Evolutionary conservation across 225 moss, liverwort and hornwort species (phyloP).

Genomic region (Thuidium tamariscinum): DNA sequence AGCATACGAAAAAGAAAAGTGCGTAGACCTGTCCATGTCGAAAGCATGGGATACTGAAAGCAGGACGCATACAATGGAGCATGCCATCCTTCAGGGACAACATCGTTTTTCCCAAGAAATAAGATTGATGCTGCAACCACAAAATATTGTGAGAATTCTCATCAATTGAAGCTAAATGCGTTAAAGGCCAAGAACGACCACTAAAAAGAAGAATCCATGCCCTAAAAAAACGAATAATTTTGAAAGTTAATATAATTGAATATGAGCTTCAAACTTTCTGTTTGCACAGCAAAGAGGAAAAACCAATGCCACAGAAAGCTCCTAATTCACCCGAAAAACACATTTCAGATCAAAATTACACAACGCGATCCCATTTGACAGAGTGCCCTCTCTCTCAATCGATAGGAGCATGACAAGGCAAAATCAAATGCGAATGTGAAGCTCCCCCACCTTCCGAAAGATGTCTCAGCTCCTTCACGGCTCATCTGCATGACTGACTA

Average conservation of each 20-base stretch:
- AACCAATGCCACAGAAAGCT: neutral
- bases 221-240: neutral
- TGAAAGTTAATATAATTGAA: too few species aligned
- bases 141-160: neutral
- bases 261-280: neutral
- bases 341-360: neutral
- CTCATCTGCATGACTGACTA: neutral
- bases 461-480: neutral
- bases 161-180: neutral
- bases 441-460: neutral
- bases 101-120: neutral
- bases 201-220: neutral
- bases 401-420: neutral
- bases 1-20: neutral
- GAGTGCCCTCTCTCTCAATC: neutral
- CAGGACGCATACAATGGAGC: conserved; percentile 21
- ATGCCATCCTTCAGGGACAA: conserved; percentile 25
- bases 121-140: neutral
- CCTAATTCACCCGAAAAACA: neutral
- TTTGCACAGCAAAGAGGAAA: neutral
- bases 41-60: conserved; percentile 7
- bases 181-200: too few species aligned
- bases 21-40: conserved; percentile 14
- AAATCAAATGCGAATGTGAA: neutral
- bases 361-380: neutral